Evolutionary conservation across 441 rosid genomes (phyloP), one percentile per base, ranked within the genome.

Genomic region (Populus hybrid): DNA sequence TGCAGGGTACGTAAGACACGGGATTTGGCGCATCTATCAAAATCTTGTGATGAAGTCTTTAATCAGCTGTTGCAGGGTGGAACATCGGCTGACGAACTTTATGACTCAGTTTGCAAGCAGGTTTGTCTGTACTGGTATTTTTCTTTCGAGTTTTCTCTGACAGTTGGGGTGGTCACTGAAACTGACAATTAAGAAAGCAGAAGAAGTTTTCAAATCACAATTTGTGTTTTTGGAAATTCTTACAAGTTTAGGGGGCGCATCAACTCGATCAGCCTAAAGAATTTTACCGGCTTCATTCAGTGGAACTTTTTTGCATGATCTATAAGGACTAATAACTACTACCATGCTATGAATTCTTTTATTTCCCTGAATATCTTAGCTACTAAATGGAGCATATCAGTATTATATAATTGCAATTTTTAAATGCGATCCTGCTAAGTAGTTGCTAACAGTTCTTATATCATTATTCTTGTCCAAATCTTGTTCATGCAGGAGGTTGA

Each of bases 1-100:
- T 87, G 77, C 90, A 94, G 99, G 86, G 95, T 93, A 72, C 97
- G 97, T 64, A 90, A 85, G 85, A 85, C 90, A 61, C 80, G 90
- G 42, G 86, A 84, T 61, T 80, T 81, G 77, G 70, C 87, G 28
- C 90, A 85, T 78, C 82, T 90, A 40, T 89, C 98, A 30, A 95
- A 87, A 84, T 95, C 99, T 40, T 92, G 98, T 69, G 93, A 95
- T 73, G 99, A 93, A 83, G 83, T 92, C 80, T 95, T 95, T 78
- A 86, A 82, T 75, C 90, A 90, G 87, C 87, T 95, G 79, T 74
- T 92, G 79, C 96, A 93, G 85, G 81, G 94, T 81, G 99, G 96
- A 57, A 82, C 93, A 77, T 85, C 98, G 40, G 84, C 94, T 10
- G 90, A 91, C 72, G 88, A 90, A 82, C 99, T 95, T 76, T 95